These are phyloP conservation scores for Candida golubevii DNA, from an alignment of 805 yeast genomes.

Conservation along the genomic window DNA sequence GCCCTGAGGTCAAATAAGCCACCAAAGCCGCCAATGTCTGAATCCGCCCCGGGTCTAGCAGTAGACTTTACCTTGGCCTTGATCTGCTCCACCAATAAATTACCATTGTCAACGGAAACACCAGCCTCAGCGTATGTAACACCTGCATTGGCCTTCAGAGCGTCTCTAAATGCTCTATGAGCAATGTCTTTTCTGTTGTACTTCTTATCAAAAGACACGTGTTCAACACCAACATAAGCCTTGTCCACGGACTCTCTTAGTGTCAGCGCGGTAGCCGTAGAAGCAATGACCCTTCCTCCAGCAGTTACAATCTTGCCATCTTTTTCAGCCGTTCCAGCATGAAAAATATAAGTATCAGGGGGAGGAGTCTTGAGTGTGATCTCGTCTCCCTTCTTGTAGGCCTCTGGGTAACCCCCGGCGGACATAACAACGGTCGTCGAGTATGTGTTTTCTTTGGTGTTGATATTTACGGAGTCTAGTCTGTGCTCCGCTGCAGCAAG, in stretches of 20 bases:
- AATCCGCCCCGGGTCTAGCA: conserved; percentile 92
- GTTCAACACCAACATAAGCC: conserved; percentile 82
- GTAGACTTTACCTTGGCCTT: conserved; percentile 90
- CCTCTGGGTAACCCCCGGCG: conserved; percentile 95
- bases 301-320: conserved; percentile 69
- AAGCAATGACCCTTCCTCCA: conserved; percentile 97
- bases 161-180: conserved; percentile 83
- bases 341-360: conserved; percentile 73
- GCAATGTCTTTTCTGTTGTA: conserved; percentile 93
- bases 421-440: conserved; percentile 94
- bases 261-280: conserved; percentile 77
- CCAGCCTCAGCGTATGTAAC: conserved; percentile 95
- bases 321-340: conserved; percentile 80
- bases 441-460: conserved; percentile 51
- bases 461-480: conserved; percentile 71
- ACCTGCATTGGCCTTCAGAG: conserved; percentile 24
- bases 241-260: conserved; percentile 76
- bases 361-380: conserved; percentile 56
- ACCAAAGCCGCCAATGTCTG: conserved; percentile 98
- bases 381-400: conserved; percentile 80
- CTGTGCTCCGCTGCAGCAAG: conserved; percentile 93
- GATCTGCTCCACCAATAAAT: conserved; percentile 81
- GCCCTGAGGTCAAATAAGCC: conserved; percentile 88
- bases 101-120: conserved; percentile 96
- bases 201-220: conserved; percentile 66